Evolutionary conservation across 2,329 filamentous ascomycete genomes (phyloP), one percentile per base, ranked within the genome.

Genomic region (Pleurostoma richardsiae): DNA sequence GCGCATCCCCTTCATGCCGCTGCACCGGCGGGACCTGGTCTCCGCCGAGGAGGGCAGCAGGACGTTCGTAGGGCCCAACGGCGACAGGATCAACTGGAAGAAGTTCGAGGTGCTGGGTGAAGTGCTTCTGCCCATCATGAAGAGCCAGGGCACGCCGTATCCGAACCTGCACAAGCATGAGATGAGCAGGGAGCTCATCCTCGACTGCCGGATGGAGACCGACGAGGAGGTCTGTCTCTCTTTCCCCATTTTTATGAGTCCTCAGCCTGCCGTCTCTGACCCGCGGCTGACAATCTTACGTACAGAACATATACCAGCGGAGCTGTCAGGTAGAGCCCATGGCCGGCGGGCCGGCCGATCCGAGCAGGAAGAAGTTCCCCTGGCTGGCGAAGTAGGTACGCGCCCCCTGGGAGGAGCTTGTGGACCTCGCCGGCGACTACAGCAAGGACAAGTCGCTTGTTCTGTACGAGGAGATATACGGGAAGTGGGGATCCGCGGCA

Each of bases 91-190:
- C 62, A 97, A 97, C 63, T 99, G 94, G 94, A 90, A 86, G 67
- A 99, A 99, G 63, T 99, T 97, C 59, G 92, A 97, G 66, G 86
- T 99, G 30, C 83, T 97, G 67, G 91, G 91, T 5, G 92, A 97
- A 56, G 88, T 96, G 4, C 79, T 97, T 45, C 74, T 96, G 49
- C 86, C 89, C 3, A 84, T 99, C 46, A 95, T 96, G 79, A 86
- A 85, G 67, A 96, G 92, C 59, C 91, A 97, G 66, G 87, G 88
- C 45, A 83, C 83, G 42, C 84, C 90, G 4, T 96, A 96, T 57
- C 80, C 82, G 29, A 86, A 84, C 51, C 71, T 92, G 51, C 71
- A 73, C 31, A 83, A 77, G 57, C 84, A 86, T 57, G 85, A 92
- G 49, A 75, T 79, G 45, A 80, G 88, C 4, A 77, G 84, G 57